Base-by-base conservation (phyloP, 169 alveolate species). In the Plasmodium gonderi region DNA sequence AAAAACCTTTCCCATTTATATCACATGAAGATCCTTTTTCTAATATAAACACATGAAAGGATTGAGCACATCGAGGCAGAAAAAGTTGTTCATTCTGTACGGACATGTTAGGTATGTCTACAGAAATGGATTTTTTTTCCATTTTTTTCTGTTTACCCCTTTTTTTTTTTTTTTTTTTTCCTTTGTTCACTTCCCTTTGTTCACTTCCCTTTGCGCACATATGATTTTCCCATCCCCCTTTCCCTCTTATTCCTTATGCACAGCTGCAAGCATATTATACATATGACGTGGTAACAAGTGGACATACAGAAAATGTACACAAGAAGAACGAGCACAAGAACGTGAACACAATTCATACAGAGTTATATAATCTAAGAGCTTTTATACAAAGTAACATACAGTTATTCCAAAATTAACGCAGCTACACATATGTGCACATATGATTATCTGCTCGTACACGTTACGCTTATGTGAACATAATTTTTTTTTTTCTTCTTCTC, bases 21-120 rank as follows among this genome's bases (percentile, higher is more conserved):
- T 65, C 54, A 23, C 51, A 65, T 67, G 64, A 80, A 80, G 91
- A 80, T 80, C 42, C 80, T 17, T 42, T 42, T 67, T 76, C 69
- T 42, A 40, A 65, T 72, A 80, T 80, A 68, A 65, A 72, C 64
- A 42, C 20, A 68, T 67, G 92, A 51, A 36, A 85, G 60, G 68
- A 54, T 23, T 49, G 45, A 85, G 44, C 60, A 74, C 74, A 72
- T 36, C 54, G 33, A 85, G 77, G 44, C 51, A 75, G 29, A 33
- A 29, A 42, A n/a, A 75, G 11, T n/a, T 8, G 47, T 44, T 67
- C 68, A 67, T 80, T 67, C 12, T 54, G 29, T 80, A 60, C 33
- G 47, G 29, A n/a, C 33, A 12, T 14, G 7, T 64, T 54, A 80
- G 91, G 91, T 80, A 80, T 40, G 51, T 36, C 42, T 3, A 5